Base-by-base conservation (phyloP, 371 early-diverging fungal species). In the Circinella minor region DNA sequence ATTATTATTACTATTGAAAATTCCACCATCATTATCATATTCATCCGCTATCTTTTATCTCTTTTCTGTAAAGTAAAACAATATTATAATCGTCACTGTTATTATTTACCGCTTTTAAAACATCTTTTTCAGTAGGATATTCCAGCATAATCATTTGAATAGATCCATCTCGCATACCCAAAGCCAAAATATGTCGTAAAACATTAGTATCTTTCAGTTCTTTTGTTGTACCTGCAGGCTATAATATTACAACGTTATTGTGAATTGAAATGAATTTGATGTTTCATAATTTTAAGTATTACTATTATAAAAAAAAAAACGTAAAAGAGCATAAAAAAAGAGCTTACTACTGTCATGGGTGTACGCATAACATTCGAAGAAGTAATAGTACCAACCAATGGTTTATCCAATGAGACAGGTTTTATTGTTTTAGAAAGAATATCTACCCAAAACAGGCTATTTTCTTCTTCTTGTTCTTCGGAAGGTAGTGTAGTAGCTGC, bases 111-210 rank as follows among this genome's bases (percentile, higher is more conserved):
- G 57, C 27, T 5, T 34, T 20, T 18, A 57, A 10, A 34, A 18
- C 34, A 6, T 57, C 57, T 10, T n/a, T n/a, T 34, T 15, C 14
- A 7, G 34, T 57, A 9, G 57, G 57, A 34, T 57, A 57, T 14
- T 57, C 57, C 14, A 57, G 9, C 57, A 57, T 57, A 14, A 57
- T 34, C 34, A 57, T 34, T 18, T 27, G 57, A n/a, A 57, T 57
- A 18, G 57, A 57, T 11, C 57, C 57, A 57, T 57, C 27, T 34
- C 27, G 57, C 57, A 57, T 57, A 57, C 57, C 57, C 6, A 57
- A 57, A 4, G 57, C 57, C 57, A 57, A 57, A 57, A 57, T 27
- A 27, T 57, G 57, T 7, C 57, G 57, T 34, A 27, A 14, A 34
- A 34, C 57, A 11, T 27, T 18, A n/a, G 7, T 14, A 0, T 57